Evolutionary conservation across 2,329 filamentous ascomycete species (phyloP), one percentile per base, ranked within the genome.

Genomic region (Blastomyces parvus): DNA sequence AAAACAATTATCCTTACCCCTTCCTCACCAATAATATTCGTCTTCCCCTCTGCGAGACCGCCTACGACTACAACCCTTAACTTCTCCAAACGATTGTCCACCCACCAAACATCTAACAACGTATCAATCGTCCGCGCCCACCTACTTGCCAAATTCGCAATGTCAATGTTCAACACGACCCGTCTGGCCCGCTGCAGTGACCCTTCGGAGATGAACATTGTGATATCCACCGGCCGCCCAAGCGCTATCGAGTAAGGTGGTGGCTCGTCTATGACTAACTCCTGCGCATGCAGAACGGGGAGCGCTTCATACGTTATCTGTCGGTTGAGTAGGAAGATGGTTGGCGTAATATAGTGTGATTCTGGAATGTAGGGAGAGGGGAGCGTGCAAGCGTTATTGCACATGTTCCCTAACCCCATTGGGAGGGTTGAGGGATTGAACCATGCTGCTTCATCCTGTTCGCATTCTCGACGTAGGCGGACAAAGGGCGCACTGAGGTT

Each of bases 291-390:
- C 25, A 76, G 68, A 17, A 72, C 61, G 17, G 66, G 36, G 9
- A 66, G 62, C 3, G 72, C 71, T 62, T 77, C 74, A 5, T 59
- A 33, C n/a, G 65, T 66, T 64, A 74, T 72, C 57, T 74, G 71
- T 44, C 67, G 70, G 66, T 74, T 75, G 64, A 76, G 52, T 3
- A 75, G 71, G 1, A 77, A 67, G 30, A 76, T 63, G 19, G 65
- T 70, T 0, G 74, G 75, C 2, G 74, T 74, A 13, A 4, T 42
- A 27, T 58, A 58, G 56, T 44, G n/a, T 27, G 56, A 19, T 44
- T 58, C 11, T 27, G 56, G 36, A 27, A 58, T 42, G 3, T 14
- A 22, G 36, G 36, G 56, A 5, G n/a, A 38, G 8, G 22, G 36
- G 5, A 44, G 13, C n/a, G 59, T 11, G 33, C 59, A 40, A 36